A percentile compares a stretch with the other conserved stretches of the same genome.
Conservation (phyloP, 306 rosid species). For the Begonia peltatifolia region DNA sequence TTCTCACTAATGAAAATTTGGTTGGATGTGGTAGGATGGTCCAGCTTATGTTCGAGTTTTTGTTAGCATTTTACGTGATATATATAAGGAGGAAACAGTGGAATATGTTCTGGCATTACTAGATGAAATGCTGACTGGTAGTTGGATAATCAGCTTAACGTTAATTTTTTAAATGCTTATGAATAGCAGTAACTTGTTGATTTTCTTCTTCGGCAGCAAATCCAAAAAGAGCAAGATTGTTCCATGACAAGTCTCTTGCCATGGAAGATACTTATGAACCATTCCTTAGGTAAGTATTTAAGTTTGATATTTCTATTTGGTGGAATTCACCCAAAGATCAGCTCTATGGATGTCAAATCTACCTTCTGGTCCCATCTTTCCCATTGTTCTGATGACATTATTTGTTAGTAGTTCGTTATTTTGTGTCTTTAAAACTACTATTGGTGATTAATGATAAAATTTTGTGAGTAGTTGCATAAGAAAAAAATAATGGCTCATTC, state of each 20-base stretch:
- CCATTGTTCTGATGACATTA: no score
- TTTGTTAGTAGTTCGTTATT: no score
- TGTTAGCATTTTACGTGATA: constrained; percentile 68
- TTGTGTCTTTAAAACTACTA: no score
- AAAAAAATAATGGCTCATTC: no score
- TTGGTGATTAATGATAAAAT: no score
- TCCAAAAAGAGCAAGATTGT: constrained; percentile 78
- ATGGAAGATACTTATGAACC: constrained; percentile 75
- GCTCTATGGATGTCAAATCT: no score
- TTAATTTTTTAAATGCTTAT: not conserved
- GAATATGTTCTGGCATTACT: constrained; percentile 82
- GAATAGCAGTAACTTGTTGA: constrained; percentile 5
- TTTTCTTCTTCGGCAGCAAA: constrained; percentile 42
- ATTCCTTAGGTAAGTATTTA: constrained; percentile 59
- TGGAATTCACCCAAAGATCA: no score
- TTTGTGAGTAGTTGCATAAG: no score
- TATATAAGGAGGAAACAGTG: constrained; percentile 84
- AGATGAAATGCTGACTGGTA: constrained; percentile 89
- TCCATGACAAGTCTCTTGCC: constrained; percentile 70
- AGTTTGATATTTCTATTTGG: no score
- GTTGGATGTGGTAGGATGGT: constrained; percentile 58
- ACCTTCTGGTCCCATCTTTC: no score
- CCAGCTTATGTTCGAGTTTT: constrained; percentile 78
- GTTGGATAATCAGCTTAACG: constrained; percentile 8
- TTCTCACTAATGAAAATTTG: not conserved